Evolutionary conservation across 345 rosid genomes (phyloP), one percentile per base, ranked within the genome.

Genomic region (Geranium rotundifolium): DNA sequence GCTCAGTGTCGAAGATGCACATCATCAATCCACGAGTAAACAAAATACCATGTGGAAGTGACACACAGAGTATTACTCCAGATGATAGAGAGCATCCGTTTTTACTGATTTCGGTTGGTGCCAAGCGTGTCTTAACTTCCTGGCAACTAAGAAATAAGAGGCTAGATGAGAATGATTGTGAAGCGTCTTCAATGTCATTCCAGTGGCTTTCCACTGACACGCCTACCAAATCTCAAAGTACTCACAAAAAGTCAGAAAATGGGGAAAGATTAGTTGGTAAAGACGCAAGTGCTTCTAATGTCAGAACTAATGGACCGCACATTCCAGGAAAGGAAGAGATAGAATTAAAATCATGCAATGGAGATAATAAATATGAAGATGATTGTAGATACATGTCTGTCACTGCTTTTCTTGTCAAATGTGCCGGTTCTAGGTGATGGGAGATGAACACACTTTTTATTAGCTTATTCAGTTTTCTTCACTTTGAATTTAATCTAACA

Each of bases 361-460:
- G 63, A 56, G 82, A 78, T 71, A 23, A 23, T 23, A 83, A 68
- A 46, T 68, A 60, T 70, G 95, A 87, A 77, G 96, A 90, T 76
- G 99, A 90, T 73, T 90, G 95, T 95, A 86, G 99, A 88, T 86
- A 87, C 80, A 80, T 93, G 59, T 91, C 97, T 20, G 87, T 91
- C 67, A 90, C 97, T 57, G 86, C 96, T 37, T 93, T 93, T 83
- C 88, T 88, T 65, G 95, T 88, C 59, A 90, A 76, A 79, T 67
- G 73, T 74, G 61, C 73, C 68, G 85, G 87, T 71, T 90, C 95
- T 75, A 82, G 92, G 96, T 87, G 54, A 75, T 46, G 82, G 46
- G 57, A 50, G 41, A 7, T 10, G 39, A 14, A 4, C 46, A 15
- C 29, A 15, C 31, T 54, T 59, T 52, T 19, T 31, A 55, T 19